Evolutionary conservation across 2,329 filamentous ascomycete species (phyloP).

Genomic region (Ophiosphaerella korrae): DNA sequence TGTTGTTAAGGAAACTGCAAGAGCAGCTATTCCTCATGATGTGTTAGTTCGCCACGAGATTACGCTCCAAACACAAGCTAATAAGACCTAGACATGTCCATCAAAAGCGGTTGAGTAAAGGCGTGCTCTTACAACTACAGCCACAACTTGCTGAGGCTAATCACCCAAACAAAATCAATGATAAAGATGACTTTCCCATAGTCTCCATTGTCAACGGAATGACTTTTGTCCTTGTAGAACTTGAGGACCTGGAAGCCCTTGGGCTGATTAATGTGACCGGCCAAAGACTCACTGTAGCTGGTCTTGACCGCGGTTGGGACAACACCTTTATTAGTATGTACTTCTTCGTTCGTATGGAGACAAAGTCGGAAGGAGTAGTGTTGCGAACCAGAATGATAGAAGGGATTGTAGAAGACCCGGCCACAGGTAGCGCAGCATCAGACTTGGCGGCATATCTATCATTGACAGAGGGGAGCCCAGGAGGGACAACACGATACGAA

Average conservation of each 20-base stretch:
- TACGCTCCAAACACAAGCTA: constrained; percentile 5
- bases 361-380: constrained; percentile 28
- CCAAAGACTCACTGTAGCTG: constrained; percentile 37
- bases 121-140: constrained; percentile 41
- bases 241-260: constrained; percentile 66
- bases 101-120: constrained; percentile 23
- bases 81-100: constrained; percentile 31
- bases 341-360: constrained; percentile 60
- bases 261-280: constrained; percentile 47
- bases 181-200: constrained; percentile 37
- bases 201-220: constrained; percentile 71
- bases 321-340: constrained; percentile 61
- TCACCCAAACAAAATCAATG: constrained; percentile 11
- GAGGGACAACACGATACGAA: constrained; percentile 45
- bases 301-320: constrained; percentile 57
- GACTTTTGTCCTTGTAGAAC: constrained; percentile 70
- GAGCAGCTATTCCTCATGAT: constrained; percentile 69
- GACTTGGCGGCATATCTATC: constrained; percentile 53
- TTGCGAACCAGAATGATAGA: constrained; percentile 68
- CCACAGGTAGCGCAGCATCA: constrained; percentile 58
- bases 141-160: constrained; percentile 37
- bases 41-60: constrained; percentile 49
- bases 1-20: constrained; percentile 53
- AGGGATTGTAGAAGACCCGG: constrained; percentile 55
- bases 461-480: constrained; percentile 45